Percentiles rank a stretch among this genome's conserved stretches.
Conservation (phyloP, 1,284 basidiomycete genomes). For the Cryptococcus floricola region DNA sequence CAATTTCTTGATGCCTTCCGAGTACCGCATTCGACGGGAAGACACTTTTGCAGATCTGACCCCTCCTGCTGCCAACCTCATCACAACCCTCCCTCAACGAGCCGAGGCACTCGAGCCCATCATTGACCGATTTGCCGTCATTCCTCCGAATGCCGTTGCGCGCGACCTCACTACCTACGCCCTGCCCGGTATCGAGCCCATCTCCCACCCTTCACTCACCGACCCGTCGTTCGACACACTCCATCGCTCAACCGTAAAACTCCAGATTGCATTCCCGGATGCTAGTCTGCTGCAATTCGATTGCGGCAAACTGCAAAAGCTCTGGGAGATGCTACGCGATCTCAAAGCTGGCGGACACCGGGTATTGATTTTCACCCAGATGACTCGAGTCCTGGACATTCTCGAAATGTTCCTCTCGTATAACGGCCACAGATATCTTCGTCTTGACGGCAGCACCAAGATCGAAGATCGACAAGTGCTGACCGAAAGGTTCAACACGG, state of each 20-base stretch:
- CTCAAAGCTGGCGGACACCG: slow-evolving; percentile 84
- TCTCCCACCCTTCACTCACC: slow-evolving; percentile 37
- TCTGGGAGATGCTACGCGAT: slow-evolving; percentile 72
- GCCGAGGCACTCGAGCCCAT: slow-evolving; percentile 57
- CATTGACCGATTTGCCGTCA: slow-evolving; percentile 75
- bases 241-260: slow-evolving; percentile 73
- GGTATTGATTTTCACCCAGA: slow-evolving; percentile 93
- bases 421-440: slow-evolving; percentile 88
- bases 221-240: slow-evolving; percentile 59
- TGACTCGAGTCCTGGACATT: slow-evolving; percentile 92
- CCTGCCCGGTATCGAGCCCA: slow-evolving; percentile 36
- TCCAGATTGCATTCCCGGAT: slow-evolving; percentile 93
- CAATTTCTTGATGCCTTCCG: slow-evolving; percentile 59
- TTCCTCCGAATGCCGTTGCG: slow-evolving; percentile 75
- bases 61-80: slow-evolving; percentile 46
- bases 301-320: slow-evolving; percentile 89
- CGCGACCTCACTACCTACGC: slow-evolving; percentile 60
- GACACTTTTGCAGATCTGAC: slow-evolving; percentile 49
- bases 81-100: slow-evolving; percentile 66
- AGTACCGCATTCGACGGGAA: slow-evolving; percentile 46
- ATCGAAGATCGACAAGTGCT: slow-evolving; percentile 94
- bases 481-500: slow-evolving; percentile 94
- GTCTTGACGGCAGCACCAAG: slow-evolving; percentile 90
- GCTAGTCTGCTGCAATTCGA: slow-evolving; percentile 88
- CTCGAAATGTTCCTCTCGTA: slow-evolving; percentile 89